These are phyloP conservation scores for Volvox reticuliferus DNA, from an alignment of 139 green algal genomes.

Conservation along the genomic window DNA sequence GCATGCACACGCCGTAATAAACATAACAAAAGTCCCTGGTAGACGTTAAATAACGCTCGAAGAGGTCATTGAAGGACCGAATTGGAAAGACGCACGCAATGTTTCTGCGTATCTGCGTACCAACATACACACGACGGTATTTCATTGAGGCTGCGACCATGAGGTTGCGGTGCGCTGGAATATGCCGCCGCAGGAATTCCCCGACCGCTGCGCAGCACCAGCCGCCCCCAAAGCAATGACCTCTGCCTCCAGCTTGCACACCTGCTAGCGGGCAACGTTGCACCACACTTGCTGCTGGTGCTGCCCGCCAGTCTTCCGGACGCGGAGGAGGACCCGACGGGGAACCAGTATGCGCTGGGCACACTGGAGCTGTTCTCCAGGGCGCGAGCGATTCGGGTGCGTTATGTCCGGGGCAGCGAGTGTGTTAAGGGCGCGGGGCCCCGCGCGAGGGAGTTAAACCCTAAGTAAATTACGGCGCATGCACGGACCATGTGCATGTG, in stretches of 20 bases:
- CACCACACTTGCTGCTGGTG: conserved; percentile 20
- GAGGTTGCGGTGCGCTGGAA: no score
- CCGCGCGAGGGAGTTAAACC: not conserved
- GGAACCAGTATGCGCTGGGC: not conserved
- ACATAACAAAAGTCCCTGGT: no score
- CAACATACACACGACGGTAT: no score
- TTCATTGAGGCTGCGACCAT: no score
- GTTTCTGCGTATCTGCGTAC: no score
- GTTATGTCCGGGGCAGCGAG: not conserved
- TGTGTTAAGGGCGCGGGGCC: not conserved
- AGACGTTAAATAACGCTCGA: no score
- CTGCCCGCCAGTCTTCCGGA: not conserved
- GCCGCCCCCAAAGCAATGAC: not conserved
- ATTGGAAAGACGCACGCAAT: no score
- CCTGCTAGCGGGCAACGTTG: conserved; percentile 32
- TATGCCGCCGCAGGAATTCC: not conserved
- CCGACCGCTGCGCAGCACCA: not conserved
- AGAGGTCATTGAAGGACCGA: no score
- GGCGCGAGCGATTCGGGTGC: conserved; percentile 2
- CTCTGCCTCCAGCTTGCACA: conserved; percentile 28
- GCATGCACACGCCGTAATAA: no score
- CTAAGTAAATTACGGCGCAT: no score
- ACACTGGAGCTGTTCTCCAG: not conserved
- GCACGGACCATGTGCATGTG: no score
- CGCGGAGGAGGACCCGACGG: not conserved